Percentiles rank a stretch among this genome's conserved stretches.
Conservation (phyloP, 164 flowering plant genomes). For the Kingdonia uniflora region DNA sequence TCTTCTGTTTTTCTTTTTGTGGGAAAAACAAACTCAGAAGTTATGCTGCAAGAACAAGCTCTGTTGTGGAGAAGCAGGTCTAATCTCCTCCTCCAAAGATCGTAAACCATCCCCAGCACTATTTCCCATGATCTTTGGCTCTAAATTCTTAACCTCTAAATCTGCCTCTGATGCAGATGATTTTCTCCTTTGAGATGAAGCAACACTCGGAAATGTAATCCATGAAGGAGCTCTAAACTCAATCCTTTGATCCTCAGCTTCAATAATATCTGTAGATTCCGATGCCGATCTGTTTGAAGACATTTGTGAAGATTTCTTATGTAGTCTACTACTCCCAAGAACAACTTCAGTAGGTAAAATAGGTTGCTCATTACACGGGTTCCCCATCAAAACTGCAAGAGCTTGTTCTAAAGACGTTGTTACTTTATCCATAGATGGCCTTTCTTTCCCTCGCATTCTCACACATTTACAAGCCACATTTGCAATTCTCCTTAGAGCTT, state of each 20-base stretch:
- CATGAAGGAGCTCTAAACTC: slow-evolving; percentile 94
- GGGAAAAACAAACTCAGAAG: too few species aligned
- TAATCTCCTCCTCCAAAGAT: too few species aligned
- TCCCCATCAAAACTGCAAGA: slow-evolving; percentile 77
- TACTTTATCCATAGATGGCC: slow-evolving; percentile 96
- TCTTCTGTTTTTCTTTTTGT: too few species aligned
- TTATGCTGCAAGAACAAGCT: too few species aligned
- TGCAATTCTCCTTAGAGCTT: slow-evolving; percentile 67
- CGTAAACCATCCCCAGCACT: slow-evolving; percentile 8
- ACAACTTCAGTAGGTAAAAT: slow-evolving; percentile 93
- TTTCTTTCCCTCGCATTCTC: slow-evolving; percentile 89
- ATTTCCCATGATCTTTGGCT: slow-evolving; percentile 27
- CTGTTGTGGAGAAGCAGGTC: too few species aligned
- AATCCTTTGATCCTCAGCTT: slow-evolving; percentile 60
- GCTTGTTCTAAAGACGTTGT: slow-evolving; percentile 81
- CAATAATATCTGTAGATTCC: slow-evolving; percentile 38
- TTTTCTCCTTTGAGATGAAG: slow-evolving; percentile 88
- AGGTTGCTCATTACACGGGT: slow-evolving; percentile 72
- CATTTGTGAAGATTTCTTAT: slow-evolving; percentile 77
- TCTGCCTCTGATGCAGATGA: slow-evolving; percentile 82
- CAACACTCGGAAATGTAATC: slow-evolving; percentile 93
- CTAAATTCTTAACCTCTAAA: slow-evolving; percentile 41
- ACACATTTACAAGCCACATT: slow-evolving; percentile 82
- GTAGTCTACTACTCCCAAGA: slow-evolving; percentile 78
- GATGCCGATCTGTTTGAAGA: slow-evolving; percentile 61